Evolutionary conservation across 805 yeast species (phyloP).

Genomic region (Aciculoconidium aculeatum): DNA sequence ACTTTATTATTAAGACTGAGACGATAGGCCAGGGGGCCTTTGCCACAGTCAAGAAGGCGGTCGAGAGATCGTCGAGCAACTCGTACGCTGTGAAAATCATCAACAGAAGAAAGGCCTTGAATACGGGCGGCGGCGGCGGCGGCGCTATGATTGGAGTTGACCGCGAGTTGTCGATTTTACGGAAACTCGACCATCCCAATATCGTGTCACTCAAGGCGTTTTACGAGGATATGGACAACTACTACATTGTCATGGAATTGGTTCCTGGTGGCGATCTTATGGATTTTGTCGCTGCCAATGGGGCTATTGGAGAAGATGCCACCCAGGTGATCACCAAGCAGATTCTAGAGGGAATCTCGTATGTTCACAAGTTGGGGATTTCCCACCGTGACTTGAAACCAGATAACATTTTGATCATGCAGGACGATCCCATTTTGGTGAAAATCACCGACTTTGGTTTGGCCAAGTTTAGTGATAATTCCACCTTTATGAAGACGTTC

Average conservation of each 20-base stretch:
- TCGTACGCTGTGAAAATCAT: slow-evolving; percentile 90
- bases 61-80: slow-evolving; percentile 78
- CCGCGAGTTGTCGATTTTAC: slow-evolving; percentile 77
- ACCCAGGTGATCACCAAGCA: slow-evolving; percentile 83
- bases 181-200: slow-evolving; percentile 75
- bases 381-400: slow-evolving; percentile 97
- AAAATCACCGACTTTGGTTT: slow-evolving; percentile 95
- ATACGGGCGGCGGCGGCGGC: slow-evolving; percentile 59
- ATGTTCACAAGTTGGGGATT: slow-evolving; percentile 85
- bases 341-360: slow-evolving; percentile 73
- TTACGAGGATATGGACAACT: slow-evolving; percentile 74
- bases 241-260: slow-evolving; percentile 90
- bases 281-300: slow-evolving; percentile 94
- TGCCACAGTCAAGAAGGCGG: slow-evolving; percentile 90
- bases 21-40: slow-evolving; percentile 97
- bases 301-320: slow-evolving; percentile 87
- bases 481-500: slow-evolving; percentile 87
- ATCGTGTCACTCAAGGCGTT: slow-evolving; percentile 79
- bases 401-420: slow-evolving; percentile 85
- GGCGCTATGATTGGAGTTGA: slow-evolving; percentile 66
- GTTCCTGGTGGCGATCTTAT: slow-evolving; percentile 96
- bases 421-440: slow-evolving; percentile 85
- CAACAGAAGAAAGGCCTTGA: slow-evolving; percentile 65
- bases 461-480: slow-evolving; percentile 82
- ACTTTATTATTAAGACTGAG: slow-evolving; percentile 75